Base-by-base conservation (phyloP, 2,329 filamentous ascomycete species). In the Tolypocladium endophyticum region DNA sequence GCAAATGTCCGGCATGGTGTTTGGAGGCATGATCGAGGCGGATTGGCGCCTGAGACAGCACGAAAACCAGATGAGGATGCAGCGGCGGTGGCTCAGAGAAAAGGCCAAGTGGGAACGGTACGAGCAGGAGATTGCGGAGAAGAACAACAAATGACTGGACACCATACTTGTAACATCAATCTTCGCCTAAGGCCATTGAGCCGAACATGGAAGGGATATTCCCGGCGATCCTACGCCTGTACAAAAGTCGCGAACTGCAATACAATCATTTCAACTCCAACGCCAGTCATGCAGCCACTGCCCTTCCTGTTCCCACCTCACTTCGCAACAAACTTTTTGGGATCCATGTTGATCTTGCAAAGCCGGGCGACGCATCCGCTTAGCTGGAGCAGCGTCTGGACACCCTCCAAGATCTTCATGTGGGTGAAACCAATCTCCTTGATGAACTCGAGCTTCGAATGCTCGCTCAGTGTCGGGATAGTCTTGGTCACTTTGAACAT, bases 401-500 rank as follows among this genome's bases (percentile, higher is more conserved):
- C 90, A 36, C 94, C 94, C 71, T 99, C 94, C n/a, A 99, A 79
- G 59, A 99, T 93, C 73, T 95, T 92, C 94, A 99, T 99, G 72
- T 99, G 94, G 2, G 94, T 96, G 74, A 97, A 97, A 58, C 94
- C 94, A 74, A 99, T 99, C 76, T 97, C 94, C 77, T 92, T 93
- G 77, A 97, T 96, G 68, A 97, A 99, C 72, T 97, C 93, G 62
- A 99, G 80, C 78, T 97, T 97, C 20, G 92, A 87, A 73, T 97
- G 92, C 76, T 99, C 94, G 65, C 91, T 94, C 60, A 99, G 78
- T 1, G 88, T 91, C 2, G 90, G 89, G 61, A 97, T 92, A 1
- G 92, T 95, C 79, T 97, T 99, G 54, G 94, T 97, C 61, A 99
- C 94, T 70, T 88, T 87, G 81, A 99, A 97, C 94, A 99, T 99